phyloP scores from a whole-genome alignment of 2,329 filamentous ascomycete genomes.

The Ophiocordyceps camponoti-rufipedis region DNA sequence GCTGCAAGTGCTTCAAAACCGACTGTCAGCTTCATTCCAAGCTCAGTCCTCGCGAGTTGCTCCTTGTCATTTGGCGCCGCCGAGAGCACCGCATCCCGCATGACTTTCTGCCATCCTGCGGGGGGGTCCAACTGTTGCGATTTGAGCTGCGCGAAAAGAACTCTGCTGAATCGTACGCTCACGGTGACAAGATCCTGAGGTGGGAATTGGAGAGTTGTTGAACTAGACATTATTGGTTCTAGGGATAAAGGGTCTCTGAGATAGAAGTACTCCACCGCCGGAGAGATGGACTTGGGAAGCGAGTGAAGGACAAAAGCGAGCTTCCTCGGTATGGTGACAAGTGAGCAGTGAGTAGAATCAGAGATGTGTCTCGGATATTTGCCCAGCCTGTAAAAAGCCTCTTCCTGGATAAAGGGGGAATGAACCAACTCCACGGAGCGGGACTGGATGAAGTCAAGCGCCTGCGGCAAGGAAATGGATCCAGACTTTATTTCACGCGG shows the following conservation, averaged over 20 bases:
- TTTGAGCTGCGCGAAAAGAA: slow-evolving; percentile 78
- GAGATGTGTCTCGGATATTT: slow-evolving; percentile 66
- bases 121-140: slow-evolving; percentile 66
- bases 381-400: slow-evolving; percentile 76
- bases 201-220: slow-evolving; percentile 42
- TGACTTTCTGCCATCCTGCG: slow-evolving; percentile 25
- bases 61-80: slow-evolving; percentile 4
- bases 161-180: slow-evolving; percentile 68
- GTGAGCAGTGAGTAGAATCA: slow-evolving; percentile 57
- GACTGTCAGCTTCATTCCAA: slow-evolving; percentile 78
- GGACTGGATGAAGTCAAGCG: slow-evolving; percentile 39
- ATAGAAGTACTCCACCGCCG: slow-evolving; percentile 83
- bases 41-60: slow-evolving; percentile 27
- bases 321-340: slow-evolving; percentile 60
- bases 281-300: slow-evolving; percentile 58
- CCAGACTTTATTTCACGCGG: slow-evolving; percentile 7
- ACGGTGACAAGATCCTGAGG: slow-evolving; percentile 64
- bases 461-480: slow-evolving; percentile 43
- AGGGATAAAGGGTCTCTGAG: slow-evolving; percentile 66
- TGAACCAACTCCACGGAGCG: slow-evolving; percentile 44
- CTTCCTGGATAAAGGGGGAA: slow-evolving; percentile 59
- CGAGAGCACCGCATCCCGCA: slow-evolving; percentile 1
- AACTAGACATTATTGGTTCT: slow-evolving; percentile 42
- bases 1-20: slow-evolving; percentile 77
- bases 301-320: slow-evolving; percentile 63